These are phyloP conservation scores for Trichopus zeylanicus DNA, from an alignment of 116 monocot species.

Conservation along the genomic window DNA sequence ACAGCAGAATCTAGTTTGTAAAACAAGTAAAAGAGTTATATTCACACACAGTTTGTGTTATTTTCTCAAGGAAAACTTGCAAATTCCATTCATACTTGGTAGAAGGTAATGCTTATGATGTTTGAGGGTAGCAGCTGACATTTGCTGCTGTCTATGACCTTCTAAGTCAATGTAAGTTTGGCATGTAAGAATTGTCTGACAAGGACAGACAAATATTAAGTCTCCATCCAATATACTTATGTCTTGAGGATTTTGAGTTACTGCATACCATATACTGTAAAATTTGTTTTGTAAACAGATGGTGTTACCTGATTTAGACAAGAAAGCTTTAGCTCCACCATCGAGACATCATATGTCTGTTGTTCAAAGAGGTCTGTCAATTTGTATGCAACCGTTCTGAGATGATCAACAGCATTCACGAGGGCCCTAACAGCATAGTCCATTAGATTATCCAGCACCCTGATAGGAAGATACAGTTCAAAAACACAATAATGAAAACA, in stretches of 20 bases:
- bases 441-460: conserved; percentile 92
- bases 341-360: conserved; percentile 54
- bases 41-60: background rate
- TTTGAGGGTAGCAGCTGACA: conserved; percentile 29
- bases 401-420: conserved; percentile 96
- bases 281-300: background rate
- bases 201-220: background rate
- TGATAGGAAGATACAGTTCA: conserved; percentile 18
- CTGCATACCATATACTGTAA: too few species aligned
- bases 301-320: conserved; percentile 78
- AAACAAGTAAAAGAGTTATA: background rate
- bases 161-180: conserved; percentile 70
- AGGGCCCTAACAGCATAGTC: conserved; percentile 89
- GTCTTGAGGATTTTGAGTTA: too few species aligned
- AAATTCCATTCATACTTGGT: conserved; percentile 46
- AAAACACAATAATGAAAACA: background rate
- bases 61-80: background rate
- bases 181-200: conserved; percentile 55
- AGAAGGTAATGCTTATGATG: conserved; percentile 95
- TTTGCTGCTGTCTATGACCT: conserved; percentile 58
- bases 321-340: conserved; percentile 60
- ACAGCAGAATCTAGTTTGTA: conserved; percentile 23
- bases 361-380: conserved; percentile 84
- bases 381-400: conserved; percentile 97
- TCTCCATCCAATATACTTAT: background rate